Evolutionary conservation across 345 rosid genomes (phyloP).

Genomic region (Hirschfeldia incana): DNA sequence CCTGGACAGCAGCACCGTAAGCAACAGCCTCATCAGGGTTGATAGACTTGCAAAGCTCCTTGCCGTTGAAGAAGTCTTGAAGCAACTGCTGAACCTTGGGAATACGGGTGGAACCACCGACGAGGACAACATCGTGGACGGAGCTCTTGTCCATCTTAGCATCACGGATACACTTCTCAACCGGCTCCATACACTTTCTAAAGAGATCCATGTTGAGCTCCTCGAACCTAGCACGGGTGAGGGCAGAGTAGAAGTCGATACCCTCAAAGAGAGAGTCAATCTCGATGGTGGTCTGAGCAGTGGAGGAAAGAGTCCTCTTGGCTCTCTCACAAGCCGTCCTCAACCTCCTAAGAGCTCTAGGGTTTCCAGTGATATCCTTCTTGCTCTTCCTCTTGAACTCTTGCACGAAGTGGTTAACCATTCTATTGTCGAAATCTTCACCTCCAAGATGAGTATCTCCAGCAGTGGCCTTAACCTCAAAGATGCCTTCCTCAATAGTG

Average conservation of each 20-base stretch:
- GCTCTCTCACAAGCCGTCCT: constrained; percentile 73
- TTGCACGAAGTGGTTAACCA: constrained; percentile 75
- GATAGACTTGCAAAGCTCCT: constrained; percentile 81
- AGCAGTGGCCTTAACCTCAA: constrained; percentile 77
- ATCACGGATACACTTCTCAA: constrained; percentile 67
- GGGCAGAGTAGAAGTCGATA: constrained; percentile 66
- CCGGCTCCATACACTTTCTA: constrained; percentile 74
- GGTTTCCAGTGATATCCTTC: constrained; percentile 73
- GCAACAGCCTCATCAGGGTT: constrained; percentile 90
- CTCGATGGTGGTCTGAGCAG: constrained; percentile 73
- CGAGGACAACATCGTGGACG: constrained; percentile 69
- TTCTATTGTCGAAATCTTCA: constrained; percentile 76
- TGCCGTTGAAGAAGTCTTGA: constrained; percentile 77
- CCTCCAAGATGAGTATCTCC: constrained; percentile 86
- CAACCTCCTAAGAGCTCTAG: constrained; percentile 79
- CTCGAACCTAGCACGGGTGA: constrained; percentile 68
- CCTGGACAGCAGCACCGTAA: constrained; percentile 84
- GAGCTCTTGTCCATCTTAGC: constrained; percentile 78
- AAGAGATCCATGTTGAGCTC: constrained; percentile 77
- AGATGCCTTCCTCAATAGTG: constrained; percentile 76
- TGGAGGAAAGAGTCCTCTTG: constrained; percentile 68
- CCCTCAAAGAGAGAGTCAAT: constrained; percentile 75
- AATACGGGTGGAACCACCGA: constrained; percentile 79
- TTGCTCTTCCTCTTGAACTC: constrained; percentile 73
- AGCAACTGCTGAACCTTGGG: constrained; percentile 78